Evolutionary conservation across 1,284 basidiomycete species (phyloP).

Genomic region (Filobasidium uniguttulatum): DNA sequence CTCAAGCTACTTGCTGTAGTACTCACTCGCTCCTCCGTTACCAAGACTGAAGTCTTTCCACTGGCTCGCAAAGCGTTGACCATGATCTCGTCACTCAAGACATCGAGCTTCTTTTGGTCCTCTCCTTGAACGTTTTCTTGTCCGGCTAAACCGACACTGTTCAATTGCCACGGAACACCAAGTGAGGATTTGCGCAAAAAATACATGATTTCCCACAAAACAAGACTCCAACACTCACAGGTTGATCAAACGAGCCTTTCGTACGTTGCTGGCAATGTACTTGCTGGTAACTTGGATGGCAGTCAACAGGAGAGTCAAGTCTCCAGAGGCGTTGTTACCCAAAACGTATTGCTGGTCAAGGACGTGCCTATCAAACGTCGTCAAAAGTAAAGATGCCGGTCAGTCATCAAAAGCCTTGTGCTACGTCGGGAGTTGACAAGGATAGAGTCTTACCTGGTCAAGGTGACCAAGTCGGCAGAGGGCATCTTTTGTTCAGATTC

Average conservation of each 20-base stretch:
- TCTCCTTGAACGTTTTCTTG: slow-evolving; percentile 96
- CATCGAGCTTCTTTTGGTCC: slow-evolving; percentile 98
- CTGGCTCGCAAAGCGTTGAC: slow-evolving; percentile 85
- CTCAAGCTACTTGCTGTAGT: background rate
- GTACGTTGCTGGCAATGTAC: slow-evolving; percentile 96
- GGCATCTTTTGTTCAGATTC: slow-evolving; percentile 49
- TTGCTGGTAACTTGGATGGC: slow-evolving; percentile 70
- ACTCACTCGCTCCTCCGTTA: slow-evolving; percentile 72
- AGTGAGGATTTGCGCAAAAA: no score
- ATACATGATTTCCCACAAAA: background rate
- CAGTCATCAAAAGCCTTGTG: background rate
- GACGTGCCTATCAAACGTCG: slow-evolving; percentile 52
- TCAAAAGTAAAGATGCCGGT: background rate
- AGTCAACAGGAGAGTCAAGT: slow-evolving; percentile 83
- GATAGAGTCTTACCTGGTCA: slow-evolving; percentile 59
- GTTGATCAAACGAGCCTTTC: slow-evolving; percentile 93
- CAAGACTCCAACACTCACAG: slow-evolving; percentile 47
- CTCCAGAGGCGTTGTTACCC: slow-evolving; percentile 70
- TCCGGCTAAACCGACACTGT: slow-evolving; percentile 82
- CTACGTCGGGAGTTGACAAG: background rate
- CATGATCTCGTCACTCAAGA: slow-evolving; percentile 99
- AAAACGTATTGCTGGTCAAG: slow-evolving; percentile 66
- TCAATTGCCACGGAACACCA: no score
- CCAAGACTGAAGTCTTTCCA: slow-evolving; percentile 89
- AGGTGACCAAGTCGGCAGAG: slow-evolving; percentile 75